Evolutionary conservation across 306 rosid genomes (phyloP).

Genomic region (Lablab purpureus): DNA sequence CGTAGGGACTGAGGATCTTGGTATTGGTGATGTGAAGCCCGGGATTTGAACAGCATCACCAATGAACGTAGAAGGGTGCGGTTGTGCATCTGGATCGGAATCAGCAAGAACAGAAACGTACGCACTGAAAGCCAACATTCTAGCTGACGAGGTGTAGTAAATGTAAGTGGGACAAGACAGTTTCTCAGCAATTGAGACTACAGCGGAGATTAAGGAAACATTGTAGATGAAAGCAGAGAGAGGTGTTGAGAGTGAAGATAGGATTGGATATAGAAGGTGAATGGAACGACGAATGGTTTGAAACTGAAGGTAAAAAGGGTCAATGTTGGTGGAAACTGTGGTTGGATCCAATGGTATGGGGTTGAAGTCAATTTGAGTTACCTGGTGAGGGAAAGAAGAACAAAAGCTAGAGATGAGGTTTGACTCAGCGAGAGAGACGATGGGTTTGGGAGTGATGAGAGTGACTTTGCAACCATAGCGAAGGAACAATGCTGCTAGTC

Average conservation of each 20-base stretch:
- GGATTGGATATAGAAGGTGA: conserved; percentile 51
- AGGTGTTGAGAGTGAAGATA: conserved; percentile 50
- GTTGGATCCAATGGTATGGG: conserved; percentile 11
- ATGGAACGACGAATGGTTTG: conserved; percentile 51
- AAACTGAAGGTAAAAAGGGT: conserved; percentile 54
- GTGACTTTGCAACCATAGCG: conserved; percentile 47
- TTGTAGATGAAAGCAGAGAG: conserved; percentile 55
- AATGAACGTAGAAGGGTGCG: not conserved
- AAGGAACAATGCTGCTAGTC: conserved; percentile 43
- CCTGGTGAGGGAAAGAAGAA: conserved; percentile 48
- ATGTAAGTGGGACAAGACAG: conserved; percentile 47
- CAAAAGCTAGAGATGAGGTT: conserved; percentile 53
- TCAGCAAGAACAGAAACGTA: conserved; percentile 24
- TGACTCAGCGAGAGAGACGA: conserved; percentile 56
- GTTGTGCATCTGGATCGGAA: not conserved
- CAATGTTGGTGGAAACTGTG: conserved; percentile 35
- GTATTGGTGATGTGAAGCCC: conserved; percentile 39
- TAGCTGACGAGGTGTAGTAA: conserved; percentile 43
- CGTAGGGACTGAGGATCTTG: conserved; percentile 50
- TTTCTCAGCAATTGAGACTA: not conserved
- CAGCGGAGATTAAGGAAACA: conserved; percentile 46
- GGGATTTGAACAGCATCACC: conserved; percentile 46
- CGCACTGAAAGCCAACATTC: conserved; percentile 53
- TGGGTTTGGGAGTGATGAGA: conserved; percentile 57
- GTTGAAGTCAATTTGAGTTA: not conserved